A percentile compares a stretch with the other conserved stretches of the same genome.
Conservation (phyloP, 371 early-diverging fungal genomes). For the Apophysomyces trapeziformis region DNA sequence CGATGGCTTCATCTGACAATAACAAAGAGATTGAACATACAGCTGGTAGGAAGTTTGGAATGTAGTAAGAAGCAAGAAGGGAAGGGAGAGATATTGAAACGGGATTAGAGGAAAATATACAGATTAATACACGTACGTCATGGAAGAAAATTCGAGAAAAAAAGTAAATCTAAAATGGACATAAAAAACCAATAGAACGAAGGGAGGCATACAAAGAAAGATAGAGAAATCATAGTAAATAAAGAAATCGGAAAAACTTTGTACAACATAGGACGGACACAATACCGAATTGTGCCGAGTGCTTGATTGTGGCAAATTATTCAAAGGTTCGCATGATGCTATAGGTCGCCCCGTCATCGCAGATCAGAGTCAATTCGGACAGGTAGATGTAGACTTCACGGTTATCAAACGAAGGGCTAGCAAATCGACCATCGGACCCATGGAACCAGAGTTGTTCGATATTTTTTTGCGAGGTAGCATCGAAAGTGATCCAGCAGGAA, state of each 20-base stretch:
- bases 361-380: not conserved
- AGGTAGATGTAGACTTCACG: not conserved
- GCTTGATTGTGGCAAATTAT: not conserved
- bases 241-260: not conserved
- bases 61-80: too few species aligned
- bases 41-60: too few species aligned
- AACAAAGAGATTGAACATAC: too few species aligned
- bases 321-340: not conserved
- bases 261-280: too few species aligned
- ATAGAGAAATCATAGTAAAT: not conserved
- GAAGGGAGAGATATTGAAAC: too few species aligned
- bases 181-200: not conserved
- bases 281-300: not conserved
- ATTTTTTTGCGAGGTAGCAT: constrained; percentile 14
- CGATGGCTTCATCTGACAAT: too few species aligned
- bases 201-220: not conserved
- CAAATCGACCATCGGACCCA: constrained; percentile 4
- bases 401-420: constrained; percentile 3
- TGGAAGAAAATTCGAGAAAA: not conserved
- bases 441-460: constrained; percentile 25
- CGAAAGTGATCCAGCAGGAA: constrained; percentile 25
- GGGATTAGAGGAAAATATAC: too few species aligned
- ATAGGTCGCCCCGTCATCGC: not conserved
- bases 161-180: not conserved
- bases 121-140: not conserved